A percentile compares a stretch with the other conserved stretches of the same genome.
These are phyloP conservation scores for Penicillium freii DNA, from an alignment of 2,329 filamentous ascomycete species.

Conservation along the genomic window DNA sequence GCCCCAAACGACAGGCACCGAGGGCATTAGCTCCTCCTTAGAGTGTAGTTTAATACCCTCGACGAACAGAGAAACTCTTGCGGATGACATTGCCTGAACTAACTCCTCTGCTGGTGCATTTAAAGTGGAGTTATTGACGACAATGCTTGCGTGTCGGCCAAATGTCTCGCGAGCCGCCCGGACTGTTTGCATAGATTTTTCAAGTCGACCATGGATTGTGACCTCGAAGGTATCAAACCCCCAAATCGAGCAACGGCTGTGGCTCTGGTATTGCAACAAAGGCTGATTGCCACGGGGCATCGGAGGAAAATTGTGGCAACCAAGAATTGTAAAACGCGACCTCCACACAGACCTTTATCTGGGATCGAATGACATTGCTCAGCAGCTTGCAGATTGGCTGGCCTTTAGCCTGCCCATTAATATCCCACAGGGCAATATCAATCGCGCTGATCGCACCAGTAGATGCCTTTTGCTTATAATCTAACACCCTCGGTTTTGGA, in stretches of 20 bases:
- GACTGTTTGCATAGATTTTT: background rate
- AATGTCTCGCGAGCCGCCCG: too few relatives aligned
- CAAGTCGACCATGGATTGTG: rapidly evolving
- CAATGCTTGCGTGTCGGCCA: background rate
- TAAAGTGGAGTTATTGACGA: background rate
- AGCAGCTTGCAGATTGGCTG: background rate
- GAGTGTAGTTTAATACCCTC: rapidly evolving
- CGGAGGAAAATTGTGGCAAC: background rate
- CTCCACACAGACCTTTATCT: background rate
- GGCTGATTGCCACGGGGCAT: background rate
- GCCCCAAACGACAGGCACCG: background rate
- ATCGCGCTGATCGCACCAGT: background rate
- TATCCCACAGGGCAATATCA: background rate
- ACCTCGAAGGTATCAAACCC: background rate
- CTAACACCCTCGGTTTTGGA: too few relatives aligned
- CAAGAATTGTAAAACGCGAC: background rate
- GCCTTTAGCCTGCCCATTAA: background rate
- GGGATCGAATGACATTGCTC: background rate
- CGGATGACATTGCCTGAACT: background rate
- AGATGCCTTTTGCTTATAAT: background rate
- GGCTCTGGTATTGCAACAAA: background rate
- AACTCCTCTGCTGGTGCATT: background rate
- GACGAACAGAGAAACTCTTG: background rate
- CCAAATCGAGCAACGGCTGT: background rate
- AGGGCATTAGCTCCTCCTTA: background rate